Conservation (phyloP, 805 yeast species). For the Hanseniaspora taiwanica region DNA sequence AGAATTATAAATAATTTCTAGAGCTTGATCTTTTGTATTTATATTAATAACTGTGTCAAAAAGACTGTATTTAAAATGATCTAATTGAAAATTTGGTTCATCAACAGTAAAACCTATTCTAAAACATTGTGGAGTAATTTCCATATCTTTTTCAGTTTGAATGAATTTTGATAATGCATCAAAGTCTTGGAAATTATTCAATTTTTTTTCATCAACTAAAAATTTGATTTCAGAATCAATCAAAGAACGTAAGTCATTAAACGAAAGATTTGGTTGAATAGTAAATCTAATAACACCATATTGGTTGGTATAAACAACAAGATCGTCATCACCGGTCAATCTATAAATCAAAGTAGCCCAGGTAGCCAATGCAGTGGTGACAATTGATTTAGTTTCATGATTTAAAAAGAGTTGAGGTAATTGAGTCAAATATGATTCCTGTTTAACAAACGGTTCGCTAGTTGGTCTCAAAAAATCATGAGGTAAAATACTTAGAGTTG, state of each 20-base stretch:
- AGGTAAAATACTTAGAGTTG: conserved; percentile 80
- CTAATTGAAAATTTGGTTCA: conserved; percentile 27
- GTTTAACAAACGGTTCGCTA: conserved; percentile 53
- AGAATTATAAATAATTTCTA: conserved; percentile 45
- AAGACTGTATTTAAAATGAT: conserved; percentile 24
- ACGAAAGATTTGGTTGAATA: conserved; percentile 41
- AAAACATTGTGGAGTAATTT: conserved; percentile 50
- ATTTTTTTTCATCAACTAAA: too few relatives aligned
- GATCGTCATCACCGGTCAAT: conserved; percentile 88
- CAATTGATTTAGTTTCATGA: conserved; percentile 16
- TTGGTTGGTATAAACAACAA: conserved; percentile 47
- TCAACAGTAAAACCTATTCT: conserved; percentile 30
- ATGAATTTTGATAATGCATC: conserved; percentile 42
- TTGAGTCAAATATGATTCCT: conserved; percentile 30
- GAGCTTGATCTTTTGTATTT: conserved; percentile 8
- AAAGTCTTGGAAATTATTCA: conserved; percentile 29
- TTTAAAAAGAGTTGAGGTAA: conserved; percentile 19
- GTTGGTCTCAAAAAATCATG: conserved; percentile 75
- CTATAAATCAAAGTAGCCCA: conserved; percentile 63
- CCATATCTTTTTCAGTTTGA: conserved; percentile 35
- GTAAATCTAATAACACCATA: conserved; percentile 45
- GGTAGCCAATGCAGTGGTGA: conserved; percentile 7
- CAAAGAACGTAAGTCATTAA: conserved; percentile 34
- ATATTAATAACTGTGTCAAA: conserved; percentile 32
- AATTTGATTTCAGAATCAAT: conserved; percentile 28